Base-by-base conservation (phyloP, 2,329 filamentous ascomycete genomes). In the Ophiostoma sp. region DNA sequence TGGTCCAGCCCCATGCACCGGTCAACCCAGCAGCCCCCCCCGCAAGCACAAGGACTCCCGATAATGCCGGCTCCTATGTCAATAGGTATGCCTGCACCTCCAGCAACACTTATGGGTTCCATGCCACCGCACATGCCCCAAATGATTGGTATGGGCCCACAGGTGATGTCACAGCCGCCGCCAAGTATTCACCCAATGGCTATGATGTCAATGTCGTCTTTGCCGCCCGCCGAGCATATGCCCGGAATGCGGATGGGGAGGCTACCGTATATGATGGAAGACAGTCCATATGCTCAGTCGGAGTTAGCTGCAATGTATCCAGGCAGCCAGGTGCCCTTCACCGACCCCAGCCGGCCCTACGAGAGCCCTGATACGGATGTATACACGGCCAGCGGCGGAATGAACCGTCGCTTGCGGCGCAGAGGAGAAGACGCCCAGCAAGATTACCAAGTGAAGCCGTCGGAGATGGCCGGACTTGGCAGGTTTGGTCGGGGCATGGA, bases 391-490 rank as follows among this genome's bases (percentile, higher is more conserved):
- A 67, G 48, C 6, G 65, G 52, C n/a, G 48, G 57, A n/a, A 60
- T 52, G 27, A 36, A 13, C 35, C 68, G 69, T 27, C 70, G 67
- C 1, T 35, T 33, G 23, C 71, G 67, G 11, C 70, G 52, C 17
- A 62, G 66, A 27, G 71, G 64, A 27, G 71, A 60, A 8, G 67
- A 68, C 15, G 20, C 48, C 2, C 8, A 35, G 66, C 73, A 75
- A 69, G 4, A 64, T 17, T 72, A 76, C 64, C 73, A 76, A 62
- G 74, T 68, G 69, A 72, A 75, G 73, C 79, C 79, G 36, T 84
- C 83, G 67, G 78, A 80, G 65, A 76, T 85, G 75, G 84, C 84
- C 35, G 84, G 84, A 4, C 78, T 86, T 54, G 79, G 78, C 54
- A 81, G 81, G 4, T 77, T 78, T 36, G 81, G 80, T 0, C 78